Conservation (phyloP, 2,329 filamentous ascomycete genomes). For the Exserohilum turcica region DNA sequence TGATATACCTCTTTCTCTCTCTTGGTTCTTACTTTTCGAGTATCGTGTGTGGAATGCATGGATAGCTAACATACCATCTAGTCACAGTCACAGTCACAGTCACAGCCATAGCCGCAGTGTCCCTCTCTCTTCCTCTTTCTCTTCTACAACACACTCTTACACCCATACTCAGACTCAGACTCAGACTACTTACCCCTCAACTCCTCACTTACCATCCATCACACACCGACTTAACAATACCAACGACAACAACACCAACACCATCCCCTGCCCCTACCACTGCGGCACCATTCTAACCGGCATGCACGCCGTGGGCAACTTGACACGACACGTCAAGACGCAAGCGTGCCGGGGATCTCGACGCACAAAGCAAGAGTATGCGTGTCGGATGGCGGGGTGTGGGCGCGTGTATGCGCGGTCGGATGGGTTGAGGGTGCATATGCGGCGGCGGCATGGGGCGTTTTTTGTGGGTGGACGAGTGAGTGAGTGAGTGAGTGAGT, state of each 20-base stretch:
- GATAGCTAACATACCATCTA: too few relatives aligned
- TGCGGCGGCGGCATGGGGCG: slow-evolving; percentile 20
- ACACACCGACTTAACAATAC: too few relatives aligned
- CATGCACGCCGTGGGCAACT: slow-evolving; percentile 34
- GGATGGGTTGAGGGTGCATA: slow-evolving; percentile 30
- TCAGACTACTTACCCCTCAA: too few relatives aligned
- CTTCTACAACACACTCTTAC: too few relatives aligned
- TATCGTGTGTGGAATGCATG: too few relatives aligned
- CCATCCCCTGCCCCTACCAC: slow-evolving; percentile 25
- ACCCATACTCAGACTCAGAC: too few relatives aligned
- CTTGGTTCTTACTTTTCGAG: too few relatives aligned
- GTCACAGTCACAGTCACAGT: too few relatives aligned
- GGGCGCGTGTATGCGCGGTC: slow-evolving; percentile 32
- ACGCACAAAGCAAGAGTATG: not conserved
- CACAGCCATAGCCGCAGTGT: too few relatives aligned
- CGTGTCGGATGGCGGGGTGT: slow-evolving; percentile 27
- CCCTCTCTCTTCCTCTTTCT: too few relatives aligned
- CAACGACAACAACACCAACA: slow-evolving; percentile 2
- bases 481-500: not conserved
- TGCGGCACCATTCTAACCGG: slow-evolving; percentile 32
- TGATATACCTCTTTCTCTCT: too few relatives aligned
- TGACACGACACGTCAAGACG: slow-evolving; percentile 37
- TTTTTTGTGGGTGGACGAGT: not conserved
- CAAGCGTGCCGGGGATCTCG: slow-evolving; percentile 20
- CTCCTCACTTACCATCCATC: too few relatives aligned